Evolutionary conservation across 805 yeast genomes (phyloP).

Genomic region (Kodamaea kaohsiungensis): DNA sequence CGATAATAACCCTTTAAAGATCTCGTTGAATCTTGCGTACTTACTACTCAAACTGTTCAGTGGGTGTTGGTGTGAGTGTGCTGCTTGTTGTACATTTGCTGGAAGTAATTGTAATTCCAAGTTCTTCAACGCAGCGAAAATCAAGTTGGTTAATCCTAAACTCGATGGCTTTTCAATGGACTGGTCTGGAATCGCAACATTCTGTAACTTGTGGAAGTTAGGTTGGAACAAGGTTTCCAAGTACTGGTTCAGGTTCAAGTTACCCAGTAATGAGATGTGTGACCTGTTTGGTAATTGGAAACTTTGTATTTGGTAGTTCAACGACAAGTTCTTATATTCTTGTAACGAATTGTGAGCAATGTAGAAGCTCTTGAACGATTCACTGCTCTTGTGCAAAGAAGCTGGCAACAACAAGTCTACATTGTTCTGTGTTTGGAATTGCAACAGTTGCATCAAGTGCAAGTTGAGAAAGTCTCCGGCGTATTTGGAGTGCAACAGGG

Average conservation of each 20-base stretch:
- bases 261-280: conserved; percentile 48
- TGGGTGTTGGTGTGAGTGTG: conserved; percentile 16
- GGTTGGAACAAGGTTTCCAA: conserved; percentile 78
- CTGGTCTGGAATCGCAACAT: conserved; percentile 31
- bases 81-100: conserved; percentile 21
- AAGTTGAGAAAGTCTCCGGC: conserved; percentile 85
- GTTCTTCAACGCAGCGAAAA: conserved; percentile 36
- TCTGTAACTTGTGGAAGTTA: conserved; percentile 46
- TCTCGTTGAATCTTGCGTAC: conserved; percentile 38
- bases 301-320: conserved; percentile 26
- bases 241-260: conserved; percentile 32
- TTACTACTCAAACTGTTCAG: conserved; percentile 16
- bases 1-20: conserved; percentile 36
- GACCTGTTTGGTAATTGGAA: conserved; percentile 64
- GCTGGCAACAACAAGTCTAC: conserved; percentile 24
- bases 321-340: conserved; percentile 32
- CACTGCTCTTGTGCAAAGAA: conserved; percentile 18
- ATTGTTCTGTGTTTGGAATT: conserved; percentile 31
- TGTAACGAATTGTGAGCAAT: conserved; percentile 34
- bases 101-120: conserved; percentile 37
- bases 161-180: conserved; percentile 47
- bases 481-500: conserved; percentile 63
- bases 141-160: conserved; percentile 46
- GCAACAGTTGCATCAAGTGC: conserved; percentile 54
- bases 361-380: conserved; percentile 39